phyloP scores from a whole-genome alignment of 176 grass and related monocot genomes.

The Triticum turgidum region DNA sequence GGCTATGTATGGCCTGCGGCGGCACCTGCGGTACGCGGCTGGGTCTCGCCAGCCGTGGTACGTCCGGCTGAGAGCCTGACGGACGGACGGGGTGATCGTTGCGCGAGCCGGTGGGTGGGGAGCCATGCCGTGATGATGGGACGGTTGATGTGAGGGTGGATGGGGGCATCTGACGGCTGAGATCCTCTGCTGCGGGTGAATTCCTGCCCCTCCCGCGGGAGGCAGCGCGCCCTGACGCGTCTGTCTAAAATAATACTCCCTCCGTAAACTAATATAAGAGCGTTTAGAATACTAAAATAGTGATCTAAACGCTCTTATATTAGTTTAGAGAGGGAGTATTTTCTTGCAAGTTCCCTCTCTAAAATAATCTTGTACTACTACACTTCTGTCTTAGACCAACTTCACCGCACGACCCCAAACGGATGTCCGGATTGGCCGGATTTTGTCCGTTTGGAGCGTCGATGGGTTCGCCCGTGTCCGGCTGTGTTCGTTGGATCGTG shows the following conservation, averaged over 20 bases:
- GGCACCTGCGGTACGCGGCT: conserved; percentile 8
- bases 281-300: no score
- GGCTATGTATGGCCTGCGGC: not conserved
- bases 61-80: not conserved
- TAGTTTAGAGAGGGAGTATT: not conserved
- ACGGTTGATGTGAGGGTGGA: not conserved
- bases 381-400: no score
- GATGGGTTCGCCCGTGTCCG: no score
- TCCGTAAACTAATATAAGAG: no score
- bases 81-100: not conserved
- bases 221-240: not conserved
- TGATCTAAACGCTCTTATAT: no score
- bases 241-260: not conserved
- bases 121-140: not conserved
- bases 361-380: no score
- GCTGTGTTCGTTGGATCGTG: no score
- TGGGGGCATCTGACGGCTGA: conserved; percentile 32
- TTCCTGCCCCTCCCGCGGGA: not conserved
- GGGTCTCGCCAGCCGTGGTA: no score
- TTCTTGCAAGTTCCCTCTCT: not conserved
- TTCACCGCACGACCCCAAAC: no score
- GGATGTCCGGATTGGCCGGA: no score
- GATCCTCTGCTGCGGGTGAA: conserved; percentile 2
- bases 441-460: no score
- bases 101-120: not conserved